Evolutionary conservation across 352 stramenopile genomes (phyloP), one percentile per base, ranked within the genome.

Genomic region (Peronospora destructor): DNA sequence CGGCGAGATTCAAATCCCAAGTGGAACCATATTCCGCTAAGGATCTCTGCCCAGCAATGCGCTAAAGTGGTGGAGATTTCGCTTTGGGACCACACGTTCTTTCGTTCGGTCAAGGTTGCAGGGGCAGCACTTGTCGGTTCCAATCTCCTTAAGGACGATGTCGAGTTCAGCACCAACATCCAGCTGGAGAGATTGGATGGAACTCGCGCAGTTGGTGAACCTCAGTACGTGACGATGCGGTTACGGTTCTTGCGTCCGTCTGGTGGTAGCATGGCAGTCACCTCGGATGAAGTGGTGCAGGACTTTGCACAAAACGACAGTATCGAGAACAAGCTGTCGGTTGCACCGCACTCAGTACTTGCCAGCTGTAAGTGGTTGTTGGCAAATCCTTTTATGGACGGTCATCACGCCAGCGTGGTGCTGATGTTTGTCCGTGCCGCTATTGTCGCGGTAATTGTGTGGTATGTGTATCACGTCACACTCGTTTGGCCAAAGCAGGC

Each of bases 61-160:
- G 49, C 51, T 17, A 66, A 72, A 29, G 64, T 81, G 7, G 44
- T 79, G 25, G 71, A 84, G 56, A 66, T 85, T n/a, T 73, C 68
- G 55, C 60, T 87, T 3, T 87, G 71, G 71, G 76, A 87, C 58
- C 65, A 85, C 45, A 56, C 60, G 2, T 67, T 87, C 41, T 82
- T 87, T 45, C 74, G 65, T 12, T 76, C 73, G 4, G 54, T 77
- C 4, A 83, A 80, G 28, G 72, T 87, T 14, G 76, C 76, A 14
- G 64, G 65, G 4, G 59, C 70, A 2, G 66, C 60, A 21, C 50
- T 84, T 7, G 63, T 73, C 6, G 51, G 68, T 21, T 64, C 71
- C 0, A 59, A 87, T 35, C 34, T 85, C 9, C 59, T 84, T 11
- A 65, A 72, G 19, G 32, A 57, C 30, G 62, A 74, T 10, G 34